Evolutionary conservation across 495 filamentous ascomycete species (phyloP).

Genomic region (Amphirosellinia nigrospora): DNA sequence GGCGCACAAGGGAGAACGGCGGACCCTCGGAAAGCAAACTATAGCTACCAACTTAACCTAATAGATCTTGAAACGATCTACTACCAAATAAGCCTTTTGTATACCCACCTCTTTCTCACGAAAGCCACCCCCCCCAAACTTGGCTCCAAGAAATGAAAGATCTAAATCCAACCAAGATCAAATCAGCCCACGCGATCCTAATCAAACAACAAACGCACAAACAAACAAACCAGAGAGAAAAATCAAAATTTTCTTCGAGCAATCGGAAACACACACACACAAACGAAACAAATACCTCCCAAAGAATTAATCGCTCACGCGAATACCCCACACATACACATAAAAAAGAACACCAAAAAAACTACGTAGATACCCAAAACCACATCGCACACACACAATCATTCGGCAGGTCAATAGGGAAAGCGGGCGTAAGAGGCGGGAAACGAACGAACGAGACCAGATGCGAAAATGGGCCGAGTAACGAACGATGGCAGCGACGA

Average conservation of each 20-base stretch:
- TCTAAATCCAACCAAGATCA: not conserved
- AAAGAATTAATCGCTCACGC: conserved; percentile 31
- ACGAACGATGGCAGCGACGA: not conserved
- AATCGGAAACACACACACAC: too few species aligned
- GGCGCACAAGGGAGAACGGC: not conserved
- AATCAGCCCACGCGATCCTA: not conserved
- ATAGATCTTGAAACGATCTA: not conserved
- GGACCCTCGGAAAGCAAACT: not conserved
- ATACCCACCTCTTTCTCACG: conserved; percentile 21
- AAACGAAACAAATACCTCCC: not conserved
- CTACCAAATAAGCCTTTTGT: not conserved
- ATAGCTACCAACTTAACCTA: conserved; percentile 9
- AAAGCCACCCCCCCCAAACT: too few species aligned
- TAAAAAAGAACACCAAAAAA: conserved; percentile 20
- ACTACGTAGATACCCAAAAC: conserved; percentile 16
- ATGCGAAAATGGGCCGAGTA: not conserved
- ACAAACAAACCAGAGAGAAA: too few species aligned
- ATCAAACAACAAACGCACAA: too few species aligned
- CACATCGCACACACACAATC: not conserved
- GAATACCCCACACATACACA: too few species aligned
- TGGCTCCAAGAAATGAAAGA: not conserved
- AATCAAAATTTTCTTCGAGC: conserved; percentile 16
- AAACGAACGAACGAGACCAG: not conserved
- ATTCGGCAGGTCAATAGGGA: not conserved
- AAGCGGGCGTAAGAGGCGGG: not conserved